Conservation (phyloP, 495 filamentous ascomycete species). For the Penicillium paradoxum region DNA sequence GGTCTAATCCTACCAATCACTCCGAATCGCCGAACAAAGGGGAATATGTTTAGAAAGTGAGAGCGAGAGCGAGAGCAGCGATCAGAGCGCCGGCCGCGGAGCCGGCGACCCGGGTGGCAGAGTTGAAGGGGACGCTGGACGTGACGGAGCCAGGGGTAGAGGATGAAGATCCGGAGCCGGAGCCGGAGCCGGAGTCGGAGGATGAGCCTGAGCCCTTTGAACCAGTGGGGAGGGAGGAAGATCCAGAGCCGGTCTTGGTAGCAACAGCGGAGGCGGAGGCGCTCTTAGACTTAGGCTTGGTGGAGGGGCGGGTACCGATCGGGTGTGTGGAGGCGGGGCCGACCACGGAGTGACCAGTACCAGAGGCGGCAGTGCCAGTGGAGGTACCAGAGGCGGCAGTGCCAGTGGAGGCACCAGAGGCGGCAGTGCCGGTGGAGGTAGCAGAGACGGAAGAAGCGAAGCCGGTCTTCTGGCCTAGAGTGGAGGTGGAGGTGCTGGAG, state of each 20-base stretch:
- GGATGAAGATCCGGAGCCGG: slow-evolving; percentile 9
- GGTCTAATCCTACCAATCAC: slow-evolving; percentile 14
- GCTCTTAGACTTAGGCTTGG: slow-evolving; percentile 11
- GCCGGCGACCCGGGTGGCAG: slow-evolving; percentile 27
- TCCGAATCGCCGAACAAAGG: slow-evolving; percentile 10
- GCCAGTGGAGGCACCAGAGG: slow-evolving; percentile 7
- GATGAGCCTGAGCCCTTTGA: slow-evolving; percentile 1
- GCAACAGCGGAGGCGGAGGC: slow-evolving; percentile 6
- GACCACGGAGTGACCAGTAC: slow-evolving; percentile 7
- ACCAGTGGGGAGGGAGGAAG: neutral
- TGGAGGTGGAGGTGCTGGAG: slow-evolving; percentile 15
- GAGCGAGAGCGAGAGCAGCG: slow-evolving; percentile 26
- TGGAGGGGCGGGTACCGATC: slow-evolving; percentile 13
- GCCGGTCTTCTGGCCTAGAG: slow-evolving; percentile 8
- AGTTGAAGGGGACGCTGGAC: slow-evolving; percentile 11
- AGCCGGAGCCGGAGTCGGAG: slow-evolving; percentile 12
- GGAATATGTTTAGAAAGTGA: slow-evolving; percentile 27
- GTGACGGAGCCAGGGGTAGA: slow-evolving; percentile 9
- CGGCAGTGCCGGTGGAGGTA: slow-evolving; percentile 10
- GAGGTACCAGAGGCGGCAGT: slow-evolving; percentile 15
- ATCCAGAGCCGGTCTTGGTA: neutral
- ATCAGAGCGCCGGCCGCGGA: slow-evolving; percentile 30
- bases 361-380: slow-evolving; percentile 8
- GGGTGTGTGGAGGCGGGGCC: slow-evolving; percentile 8
- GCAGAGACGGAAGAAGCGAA: slow-evolving; percentile 2